Percentiles rank a stretch among this genome's conserved stretches.
phyloP scores from a whole-genome alignment of 2,329 filamentous ascomycete genomes.

The Incumbomyces lentus region DNA sequence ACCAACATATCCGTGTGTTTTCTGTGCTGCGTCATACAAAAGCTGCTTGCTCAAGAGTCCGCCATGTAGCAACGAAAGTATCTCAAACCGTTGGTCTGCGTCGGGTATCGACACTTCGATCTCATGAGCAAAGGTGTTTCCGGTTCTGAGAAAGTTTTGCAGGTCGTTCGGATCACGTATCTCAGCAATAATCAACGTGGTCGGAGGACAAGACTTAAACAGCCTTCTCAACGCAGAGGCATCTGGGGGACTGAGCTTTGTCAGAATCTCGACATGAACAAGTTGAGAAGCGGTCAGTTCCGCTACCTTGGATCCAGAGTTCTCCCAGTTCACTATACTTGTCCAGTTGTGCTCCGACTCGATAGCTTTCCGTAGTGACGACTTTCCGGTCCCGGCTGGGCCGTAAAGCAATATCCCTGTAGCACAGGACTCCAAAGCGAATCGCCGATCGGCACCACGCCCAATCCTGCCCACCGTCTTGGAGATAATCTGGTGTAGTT shows the following conservation, averaged over 20 bases:
- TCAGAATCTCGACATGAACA: conserved; percentile 9
- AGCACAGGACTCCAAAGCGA: conserved; percentile 33
- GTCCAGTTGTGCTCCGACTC: conserved; percentile 56
- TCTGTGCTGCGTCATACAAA: conserved; percentile 54
- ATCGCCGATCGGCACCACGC: neutral
- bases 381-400: conserved; percentile 76
- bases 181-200: conserved; percentile 65
- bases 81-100: conserved; percentile 57
- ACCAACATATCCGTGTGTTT: conserved; percentile 80
- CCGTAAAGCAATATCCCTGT: conserved; percentile 62
- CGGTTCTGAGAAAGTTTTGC: conserved; percentile 55
- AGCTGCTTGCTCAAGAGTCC: conserved; percentile 41
- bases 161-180: conserved; percentile 64
- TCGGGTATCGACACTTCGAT: conserved; percentile 72
- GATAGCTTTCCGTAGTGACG: conserved; percentile 58
- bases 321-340: conserved; percentile 44
- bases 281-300: conserved; percentile 22
- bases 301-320: conserved; percentile 38
- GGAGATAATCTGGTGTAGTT: conserved; percentile 13
- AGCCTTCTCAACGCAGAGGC: conserved; percentile 10
- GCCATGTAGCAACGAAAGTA: conserved; percentile 54
- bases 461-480: neutral
- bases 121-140: conserved; percentile 54
- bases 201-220: conserved; percentile 32
- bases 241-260: neutral